Percentiles rank a stretch among this genome's conserved stretches.
These are phyloP conservation scores for Curvularia lunata DNA, from an alignment of 2,329 filamentous ascomycete species.

Conservation along the genomic window DNA sequence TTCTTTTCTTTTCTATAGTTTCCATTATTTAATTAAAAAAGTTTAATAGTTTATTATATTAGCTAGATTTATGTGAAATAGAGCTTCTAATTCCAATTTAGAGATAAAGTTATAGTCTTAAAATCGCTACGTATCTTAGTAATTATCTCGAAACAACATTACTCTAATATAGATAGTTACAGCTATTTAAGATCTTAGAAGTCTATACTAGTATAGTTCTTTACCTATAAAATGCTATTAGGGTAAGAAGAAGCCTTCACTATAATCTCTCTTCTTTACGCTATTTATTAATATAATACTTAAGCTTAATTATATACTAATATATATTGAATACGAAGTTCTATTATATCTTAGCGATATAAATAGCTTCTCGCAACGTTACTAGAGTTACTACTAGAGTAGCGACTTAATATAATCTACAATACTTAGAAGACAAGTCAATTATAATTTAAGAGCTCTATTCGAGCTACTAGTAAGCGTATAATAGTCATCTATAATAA, in stretches of 20 bases:
- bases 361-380: too few relatives aligned
- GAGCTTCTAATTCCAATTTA: neutral
- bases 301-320: constrained; percentile 7
- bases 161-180: neutral
- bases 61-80: neutral
- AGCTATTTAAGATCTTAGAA: neutral
- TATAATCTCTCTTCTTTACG: constrained; percentile 12
- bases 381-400: too few relatives aligned
- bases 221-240: neutral
- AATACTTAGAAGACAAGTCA: neutral
- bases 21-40: too few relatives aligned
- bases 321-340: constrained; percentile 20
- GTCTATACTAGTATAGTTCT: too few relatives aligned
- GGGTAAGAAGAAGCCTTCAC: neutral
- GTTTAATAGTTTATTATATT: neutral
- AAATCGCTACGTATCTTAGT: neutral
- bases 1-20: too few relatives aligned
- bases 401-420: neutral
- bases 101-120: neutral
- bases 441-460: neutral
- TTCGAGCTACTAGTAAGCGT: neutral
- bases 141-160: neutral
- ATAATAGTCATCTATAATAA: neutral
- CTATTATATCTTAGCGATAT: constrained; percentile 11
- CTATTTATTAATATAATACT: neutral